Evolutionary conservation across 2,329 filamentous ascomycete genomes (phyloP).

Genomic region (Exophiala dermatitidis): DNA sequence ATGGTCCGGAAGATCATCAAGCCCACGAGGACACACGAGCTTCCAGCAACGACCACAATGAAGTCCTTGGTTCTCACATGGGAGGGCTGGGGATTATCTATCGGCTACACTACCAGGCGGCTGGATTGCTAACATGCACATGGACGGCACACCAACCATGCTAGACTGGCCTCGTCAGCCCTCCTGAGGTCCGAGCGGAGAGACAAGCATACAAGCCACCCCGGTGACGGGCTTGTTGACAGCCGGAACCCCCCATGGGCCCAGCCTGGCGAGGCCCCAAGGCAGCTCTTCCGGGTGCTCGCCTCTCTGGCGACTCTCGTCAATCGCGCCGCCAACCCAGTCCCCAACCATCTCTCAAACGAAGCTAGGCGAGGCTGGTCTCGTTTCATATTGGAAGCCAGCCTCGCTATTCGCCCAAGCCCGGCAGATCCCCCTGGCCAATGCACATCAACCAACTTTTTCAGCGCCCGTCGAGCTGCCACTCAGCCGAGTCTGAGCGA

Average conservation of each 20-base stretch:
- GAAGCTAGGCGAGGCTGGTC: constrained; percentile 9
- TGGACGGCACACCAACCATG: not conserved
- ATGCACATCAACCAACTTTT: constrained; percentile 6
- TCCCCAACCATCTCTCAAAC: constrained; percentile 10
- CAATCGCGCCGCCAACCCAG: constrained; percentile 14
- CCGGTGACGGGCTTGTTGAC: not conserved
- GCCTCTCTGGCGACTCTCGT: constrained; percentile 3
- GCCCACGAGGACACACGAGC: not conserved
- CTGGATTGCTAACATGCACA: not conserved
- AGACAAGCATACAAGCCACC: constrained; percentile 7
- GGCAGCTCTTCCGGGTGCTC: constrained; percentile 1
- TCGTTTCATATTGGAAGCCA: constrained; percentile 16
- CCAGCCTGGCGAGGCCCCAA: not conserved
- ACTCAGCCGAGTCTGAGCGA: not conserved
- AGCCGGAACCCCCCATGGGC: not conserved
- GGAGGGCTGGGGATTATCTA: constrained; percentile 6
- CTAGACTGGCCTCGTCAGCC: constrained; percentile 5
- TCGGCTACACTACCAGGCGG: not conserved
- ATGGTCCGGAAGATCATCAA: not conserved
- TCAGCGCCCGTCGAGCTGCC: not conserved
- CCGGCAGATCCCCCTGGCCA: constrained; percentile 1
- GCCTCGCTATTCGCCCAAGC: constrained; percentile 8
- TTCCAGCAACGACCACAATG: constrained; percentile 5
- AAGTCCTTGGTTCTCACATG: not conserved
- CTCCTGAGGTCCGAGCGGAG: constrained; percentile 9